phyloP scores from a whole-genome alignment of 768 basidiomycete genomes.

The Mycena galopus region DNA sequence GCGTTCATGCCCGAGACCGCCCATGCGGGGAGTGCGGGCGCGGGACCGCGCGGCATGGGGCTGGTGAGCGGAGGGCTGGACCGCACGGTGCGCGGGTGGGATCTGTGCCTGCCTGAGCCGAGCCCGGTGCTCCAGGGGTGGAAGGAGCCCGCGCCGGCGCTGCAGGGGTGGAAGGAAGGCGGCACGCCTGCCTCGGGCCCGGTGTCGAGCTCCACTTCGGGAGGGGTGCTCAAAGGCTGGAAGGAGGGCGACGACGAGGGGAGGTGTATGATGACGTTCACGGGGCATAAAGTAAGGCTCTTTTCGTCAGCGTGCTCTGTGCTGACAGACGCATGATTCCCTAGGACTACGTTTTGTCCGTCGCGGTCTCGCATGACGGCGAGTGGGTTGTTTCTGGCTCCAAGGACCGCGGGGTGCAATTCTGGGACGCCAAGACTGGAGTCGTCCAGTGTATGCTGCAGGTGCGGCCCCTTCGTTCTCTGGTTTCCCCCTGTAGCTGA shows the following conservation, averaged over 20 bases:
- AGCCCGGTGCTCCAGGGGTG: constrained; percentile 29
- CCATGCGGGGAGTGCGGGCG: not conserved
- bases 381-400: constrained; percentile 84
- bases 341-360: constrained; percentile 72
- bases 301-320: not conserved
- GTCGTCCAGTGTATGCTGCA: constrained; percentile 85
- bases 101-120: constrained; percentile 20
- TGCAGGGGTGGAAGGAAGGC: constrained; percentile 79
- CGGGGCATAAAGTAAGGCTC: constrained; percentile 88
- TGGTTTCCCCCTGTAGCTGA: no score
- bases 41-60: constrained; percentile 53
- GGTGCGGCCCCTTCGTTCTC: constrained; percentile 6
- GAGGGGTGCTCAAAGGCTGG: constrained; percentile 20
- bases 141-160: constrained; percentile 53
- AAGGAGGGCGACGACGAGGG: constrained; percentile 71
- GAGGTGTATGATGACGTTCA: constrained; percentile 85
- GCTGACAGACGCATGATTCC: constrained; percentile 46
- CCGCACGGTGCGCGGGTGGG: constrained; percentile 65
- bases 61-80: constrained; percentile 47
- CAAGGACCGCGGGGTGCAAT: constrained; percentile 87
- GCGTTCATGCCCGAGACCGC: constrained; percentile 79
- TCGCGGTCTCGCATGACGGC: constrained; percentile 83
- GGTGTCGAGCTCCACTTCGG: not conserved
- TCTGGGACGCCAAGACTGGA: constrained; percentile 72
- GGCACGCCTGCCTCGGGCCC: constrained; percentile 46